These are phyloP conservation scores for Sarocladium kiliense DNA, from an alignment of 2,329 filamentous ascomycete genomes.

Conservation along the genomic window DNA sequence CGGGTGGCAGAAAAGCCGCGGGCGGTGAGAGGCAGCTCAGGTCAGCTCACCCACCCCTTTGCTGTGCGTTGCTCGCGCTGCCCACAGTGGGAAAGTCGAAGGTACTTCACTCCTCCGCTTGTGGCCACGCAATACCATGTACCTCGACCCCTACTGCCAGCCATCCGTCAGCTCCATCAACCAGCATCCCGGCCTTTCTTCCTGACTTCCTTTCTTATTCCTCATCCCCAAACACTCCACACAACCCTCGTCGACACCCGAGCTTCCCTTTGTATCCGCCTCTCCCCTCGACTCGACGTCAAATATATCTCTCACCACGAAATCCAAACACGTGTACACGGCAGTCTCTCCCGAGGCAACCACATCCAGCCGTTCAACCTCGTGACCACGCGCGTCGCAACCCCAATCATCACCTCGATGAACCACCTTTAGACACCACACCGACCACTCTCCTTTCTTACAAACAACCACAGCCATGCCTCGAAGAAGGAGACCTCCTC, in stretches of 20 bases:
- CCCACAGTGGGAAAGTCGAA: not conserved
- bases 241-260: not conserved
- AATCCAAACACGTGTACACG: not conserved
- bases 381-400: not conserved
- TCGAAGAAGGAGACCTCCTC: conserved; percentile 51
- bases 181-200: not conserved
- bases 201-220: not conserved
- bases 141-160: not conserved
- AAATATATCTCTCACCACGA: not conserved
- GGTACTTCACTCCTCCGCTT: not conserved
- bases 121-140: not conserved
- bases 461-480: conserved; percentile 34
- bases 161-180: too few relatives aligned
- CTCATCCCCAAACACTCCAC: not conserved
- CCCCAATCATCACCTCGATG: not conserved
- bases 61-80: not conserved
- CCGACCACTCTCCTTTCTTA: not conserved
- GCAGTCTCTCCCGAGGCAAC: not conserved
- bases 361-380: not conserved
- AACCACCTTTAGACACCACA: not conserved
- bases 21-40: not conserved
- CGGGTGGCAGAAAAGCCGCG: conserved; percentile 5
- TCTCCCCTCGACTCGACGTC: not conserved
- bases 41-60: not conserved
- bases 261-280: not conserved